Evolutionary conservation across 2,329 filamentous ascomycete species (phyloP).

Genomic region (Thielaviopsis musarum): DNA sequence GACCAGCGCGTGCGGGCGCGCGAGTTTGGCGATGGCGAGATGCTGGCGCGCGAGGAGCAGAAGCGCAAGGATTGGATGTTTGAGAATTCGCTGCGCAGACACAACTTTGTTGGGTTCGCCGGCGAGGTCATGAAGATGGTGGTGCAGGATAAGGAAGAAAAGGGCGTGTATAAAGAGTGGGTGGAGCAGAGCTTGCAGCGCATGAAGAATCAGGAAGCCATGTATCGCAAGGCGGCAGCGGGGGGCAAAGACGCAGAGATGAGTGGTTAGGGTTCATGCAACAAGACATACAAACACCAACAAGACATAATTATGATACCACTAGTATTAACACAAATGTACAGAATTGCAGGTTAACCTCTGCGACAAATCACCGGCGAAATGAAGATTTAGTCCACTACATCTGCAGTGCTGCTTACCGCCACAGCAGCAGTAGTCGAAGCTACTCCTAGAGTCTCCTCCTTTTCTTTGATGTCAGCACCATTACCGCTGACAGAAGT

Average conservation of each 20-base stretch:
- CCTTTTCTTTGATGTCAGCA: background rate
- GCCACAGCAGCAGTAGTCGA: background rate
- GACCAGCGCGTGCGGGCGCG: slow-evolving; percentile 63
- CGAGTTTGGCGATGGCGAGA: slow-evolving; percentile 68
- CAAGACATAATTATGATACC: too few relatives aligned
- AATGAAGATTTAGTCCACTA: background rate
- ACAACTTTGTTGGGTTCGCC: slow-evolving; percentile 94
- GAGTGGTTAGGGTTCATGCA: slow-evolving; percentile 15
- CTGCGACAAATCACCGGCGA: too few relatives aligned
- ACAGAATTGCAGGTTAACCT: background rate
- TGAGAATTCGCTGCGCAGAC: slow-evolving; percentile 80
- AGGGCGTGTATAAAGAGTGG: slow-evolving; percentile 50
- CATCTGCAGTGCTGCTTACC: background rate
- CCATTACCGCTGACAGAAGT: background rate
- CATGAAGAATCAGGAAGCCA: slow-evolving; percentile 26
- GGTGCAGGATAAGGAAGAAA: slow-evolving; percentile 52
- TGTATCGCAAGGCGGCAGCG: slow-evolving; percentile 20
- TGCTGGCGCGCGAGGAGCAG: slow-evolving; percentile 60
- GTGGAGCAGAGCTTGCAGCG: slow-evolving; percentile 48
- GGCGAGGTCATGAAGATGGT: slow-evolving; percentile 82
- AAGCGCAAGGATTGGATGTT: slow-evolving; percentile 82
- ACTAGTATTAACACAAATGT: background rate
- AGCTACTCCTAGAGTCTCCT: background rate
- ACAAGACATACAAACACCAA: too few relatives aligned
- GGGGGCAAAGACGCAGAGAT: slow-evolving; percentile 27